Conservation (phyloP, 495 filamentous ascomycete species). For the Aspergillus egyptiacus region DNA sequence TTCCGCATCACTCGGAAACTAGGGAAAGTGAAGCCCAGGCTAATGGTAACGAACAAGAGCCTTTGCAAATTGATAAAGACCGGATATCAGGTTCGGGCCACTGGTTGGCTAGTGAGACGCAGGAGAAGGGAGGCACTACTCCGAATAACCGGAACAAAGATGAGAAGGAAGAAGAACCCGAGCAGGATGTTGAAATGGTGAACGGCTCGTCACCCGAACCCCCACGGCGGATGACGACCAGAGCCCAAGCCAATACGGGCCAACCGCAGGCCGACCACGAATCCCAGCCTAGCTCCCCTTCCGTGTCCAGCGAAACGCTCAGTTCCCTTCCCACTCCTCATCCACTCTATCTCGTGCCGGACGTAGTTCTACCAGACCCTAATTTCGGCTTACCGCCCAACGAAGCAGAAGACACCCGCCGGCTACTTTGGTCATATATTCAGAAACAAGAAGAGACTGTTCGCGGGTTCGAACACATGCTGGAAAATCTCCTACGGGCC, state of each 20-base stretch:
- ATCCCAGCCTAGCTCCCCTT: slow-evolving; percentile 34
- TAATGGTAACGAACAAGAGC: slow-evolving; percentile 13
- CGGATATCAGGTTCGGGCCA: slow-evolving; percentile 8
- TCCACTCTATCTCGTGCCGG: slow-evolving; percentile 75
- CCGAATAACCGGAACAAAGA: slow-evolving; percentile 1
- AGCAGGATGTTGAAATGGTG: slow-evolving; percentile 35
- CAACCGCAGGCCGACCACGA: slow-evolving; percentile 28
- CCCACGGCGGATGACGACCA: slow-evolving; percentile 64
- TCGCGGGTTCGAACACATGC: slow-evolving; percentile 68
- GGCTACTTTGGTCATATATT: slow-evolving; percentile 75
- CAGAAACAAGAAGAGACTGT: slow-evolving; percentile 96
- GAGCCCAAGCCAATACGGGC: slow-evolving; percentile 54
- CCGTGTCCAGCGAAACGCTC: slow-evolving; percentile 44
- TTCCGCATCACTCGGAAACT: slow-evolving; percentile 30
- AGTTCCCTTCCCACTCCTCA: slow-evolving; percentile 57
- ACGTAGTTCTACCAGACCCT: slow-evolving; percentile 62
- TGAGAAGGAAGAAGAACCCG: slow-evolving; percentile 19
- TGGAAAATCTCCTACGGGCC: slow-evolving; percentile 68
- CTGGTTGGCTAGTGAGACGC: slow-evolving; percentile 12
- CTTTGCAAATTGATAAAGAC: slow-evolving; percentile 3
- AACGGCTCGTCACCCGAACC: slow-evolving; percentile 36
- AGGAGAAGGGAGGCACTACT: slow-evolving; percentile 10
- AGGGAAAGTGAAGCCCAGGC: slow-evolving; percentile 7
- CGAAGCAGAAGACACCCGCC: slow-evolving; percentile 86
- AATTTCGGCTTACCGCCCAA: slow-evolving; percentile 71